Conservation (phyloP, 2,329 filamentous ascomycete species). For the Sporothrix curviconia region DNA sequence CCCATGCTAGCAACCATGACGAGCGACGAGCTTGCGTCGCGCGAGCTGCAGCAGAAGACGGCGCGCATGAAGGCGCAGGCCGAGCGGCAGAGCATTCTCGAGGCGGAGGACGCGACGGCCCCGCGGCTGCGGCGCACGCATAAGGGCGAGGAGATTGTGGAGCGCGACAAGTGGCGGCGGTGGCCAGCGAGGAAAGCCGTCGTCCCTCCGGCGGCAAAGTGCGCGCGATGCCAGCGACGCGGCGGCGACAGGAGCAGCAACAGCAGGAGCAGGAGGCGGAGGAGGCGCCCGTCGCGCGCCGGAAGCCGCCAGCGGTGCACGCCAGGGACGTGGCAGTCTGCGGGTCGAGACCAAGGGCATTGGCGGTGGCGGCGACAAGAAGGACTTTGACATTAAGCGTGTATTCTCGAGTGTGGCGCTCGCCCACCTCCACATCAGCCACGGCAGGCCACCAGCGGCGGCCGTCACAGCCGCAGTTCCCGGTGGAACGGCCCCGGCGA, state of each 20-base stretch:
- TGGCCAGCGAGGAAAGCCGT: conserved; percentile 33
- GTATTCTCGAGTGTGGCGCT: conserved; percentile 79
- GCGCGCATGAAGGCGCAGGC: conserved; percentile 70
- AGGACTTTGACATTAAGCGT: conserved; percentile 75
- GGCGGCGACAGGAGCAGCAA: background rate
- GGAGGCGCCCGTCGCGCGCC: conserved; percentile 2
- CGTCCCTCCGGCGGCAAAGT: conserved; percentile 31
- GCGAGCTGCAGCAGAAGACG: conserved; percentile 74
- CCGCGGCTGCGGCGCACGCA: conserved; percentile 83
- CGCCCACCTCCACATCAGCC: conserved; percentile 44
- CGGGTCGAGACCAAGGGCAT: conserved; percentile 40
- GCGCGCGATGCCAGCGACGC: conserved; percentile 23
- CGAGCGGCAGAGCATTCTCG: conserved; percentile 78
- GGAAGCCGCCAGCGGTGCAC: background rate
- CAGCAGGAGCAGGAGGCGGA: background rate
- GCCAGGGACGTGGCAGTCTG: conserved; percentile 30
- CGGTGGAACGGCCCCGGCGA: conserved; percentile 55
- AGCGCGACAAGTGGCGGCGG: conserved; percentile 54
- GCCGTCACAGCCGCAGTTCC: conserved; percentile 40
- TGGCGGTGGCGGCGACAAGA: conserved; percentile 42
- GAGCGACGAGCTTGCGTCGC: conserved; percentile 82
- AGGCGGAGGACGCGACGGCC: conserved; percentile 62
- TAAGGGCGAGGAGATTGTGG: conserved; percentile 88
- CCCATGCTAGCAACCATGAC: conserved; percentile 81
- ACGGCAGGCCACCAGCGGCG: conserved; percentile 37